A percentile compares a stretch with the other conserved stretches of the same genome.
Conservation (phyloP, 2,329 filamentous ascomycete genomes). For the Aciculosporium take region DNA sequence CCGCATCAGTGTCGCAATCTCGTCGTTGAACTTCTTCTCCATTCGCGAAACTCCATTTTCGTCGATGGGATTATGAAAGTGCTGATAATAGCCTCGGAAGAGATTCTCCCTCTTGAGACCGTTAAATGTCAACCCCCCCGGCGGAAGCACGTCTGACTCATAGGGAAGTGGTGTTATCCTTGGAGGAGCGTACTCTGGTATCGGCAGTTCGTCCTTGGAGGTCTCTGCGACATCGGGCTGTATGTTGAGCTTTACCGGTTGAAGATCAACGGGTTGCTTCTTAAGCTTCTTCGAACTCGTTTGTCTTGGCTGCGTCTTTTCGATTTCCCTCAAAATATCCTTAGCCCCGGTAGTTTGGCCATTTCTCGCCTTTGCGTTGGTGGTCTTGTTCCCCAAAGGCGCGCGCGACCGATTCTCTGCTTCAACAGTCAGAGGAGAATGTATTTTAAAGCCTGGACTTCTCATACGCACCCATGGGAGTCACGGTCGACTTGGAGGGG, state of each 20-base stretch:
- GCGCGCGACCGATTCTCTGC: slow-evolving; percentile 48
- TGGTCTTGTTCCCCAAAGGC: slow-evolving; percentile 85
- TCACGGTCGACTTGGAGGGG: slow-evolving; percentile 48
- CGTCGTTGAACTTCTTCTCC: slow-evolving; percentile 46
- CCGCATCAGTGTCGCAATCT: slow-evolving; percentile 34
- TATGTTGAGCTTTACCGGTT: slow-evolving; percentile 46
- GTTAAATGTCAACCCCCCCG: slow-evolving; percentile 40
- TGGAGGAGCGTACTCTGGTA: slow-evolving; percentile 84
- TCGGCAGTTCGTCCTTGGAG: slow-evolving; percentile 55
- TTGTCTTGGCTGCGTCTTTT: slow-evolving; percentile 47
- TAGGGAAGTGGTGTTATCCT: slow-evolving; percentile 51
- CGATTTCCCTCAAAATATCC: slow-evolving; percentile 40
- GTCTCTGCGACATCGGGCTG: slow-evolving; percentile 37
- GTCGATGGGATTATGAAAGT: slow-evolving; percentile 49
- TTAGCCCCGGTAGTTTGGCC: slow-evolving; percentile 54
- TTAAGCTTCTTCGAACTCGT: slow-evolving; percentile 46
- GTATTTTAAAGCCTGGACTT: neutral
- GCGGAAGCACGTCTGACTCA: slow-evolving; percentile 53
- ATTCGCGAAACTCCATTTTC: slow-evolving; percentile 50
- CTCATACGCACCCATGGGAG: slow-evolving; percentile 57
- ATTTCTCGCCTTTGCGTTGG: slow-evolving; percentile 70
- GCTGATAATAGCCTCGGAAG: slow-evolving; percentile 46
- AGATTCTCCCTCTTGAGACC: slow-evolving; percentile 44
- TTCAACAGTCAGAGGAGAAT: slow-evolving; percentile 6
- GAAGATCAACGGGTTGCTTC: slow-evolving; percentile 37